Evolutionary conservation across 2,329 filamentous ascomycete genomes (phyloP).

Genomic region (Talaromyces sp.): DNA sequence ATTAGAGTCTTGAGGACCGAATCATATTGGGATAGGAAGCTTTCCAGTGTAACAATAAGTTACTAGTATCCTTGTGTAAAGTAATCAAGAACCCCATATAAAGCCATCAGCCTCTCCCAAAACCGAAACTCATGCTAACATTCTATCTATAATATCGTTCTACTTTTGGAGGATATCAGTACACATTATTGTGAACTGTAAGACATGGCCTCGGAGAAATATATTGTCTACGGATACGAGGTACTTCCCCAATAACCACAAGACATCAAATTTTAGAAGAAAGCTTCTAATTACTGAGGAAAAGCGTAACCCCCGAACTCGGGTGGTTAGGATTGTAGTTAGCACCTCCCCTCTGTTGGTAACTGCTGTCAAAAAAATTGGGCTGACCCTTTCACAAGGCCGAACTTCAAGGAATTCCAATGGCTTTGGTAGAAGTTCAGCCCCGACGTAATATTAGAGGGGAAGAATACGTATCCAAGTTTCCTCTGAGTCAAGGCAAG

Average conservation of each 20-base stretch:
- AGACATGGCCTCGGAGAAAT: not conserved
- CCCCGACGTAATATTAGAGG: not conserved
- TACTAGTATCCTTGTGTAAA: not conserved
- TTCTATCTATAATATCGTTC: too few species aligned
- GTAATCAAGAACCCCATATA: not conserved
- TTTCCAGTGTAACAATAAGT: not conserved
- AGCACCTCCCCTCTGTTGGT: not conserved
- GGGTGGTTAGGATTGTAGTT: not conserved
- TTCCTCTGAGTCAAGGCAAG: not conserved
- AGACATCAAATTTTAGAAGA: not conserved
- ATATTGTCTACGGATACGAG: not conserved
- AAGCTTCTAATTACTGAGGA: not conserved
- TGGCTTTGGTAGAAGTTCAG: not conserved
- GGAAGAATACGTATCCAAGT: not conserved
- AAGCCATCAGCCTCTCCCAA: too few species aligned
- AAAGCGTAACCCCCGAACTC: not conserved
- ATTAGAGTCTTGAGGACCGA: not conserved
- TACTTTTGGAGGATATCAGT: too few species aligned
- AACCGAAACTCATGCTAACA: too few species aligned
- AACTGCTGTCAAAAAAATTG: not conserved
- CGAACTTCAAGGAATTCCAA: not conserved
- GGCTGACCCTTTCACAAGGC: not conserved
- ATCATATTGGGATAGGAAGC: not conserved
- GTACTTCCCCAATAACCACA: not conserved
- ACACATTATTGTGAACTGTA: not conserved